Evolutionary conservation across 2,329 filamentous ascomycete genomes (phyloP).

Genomic region (Stemphylium lycopersici): DNA sequence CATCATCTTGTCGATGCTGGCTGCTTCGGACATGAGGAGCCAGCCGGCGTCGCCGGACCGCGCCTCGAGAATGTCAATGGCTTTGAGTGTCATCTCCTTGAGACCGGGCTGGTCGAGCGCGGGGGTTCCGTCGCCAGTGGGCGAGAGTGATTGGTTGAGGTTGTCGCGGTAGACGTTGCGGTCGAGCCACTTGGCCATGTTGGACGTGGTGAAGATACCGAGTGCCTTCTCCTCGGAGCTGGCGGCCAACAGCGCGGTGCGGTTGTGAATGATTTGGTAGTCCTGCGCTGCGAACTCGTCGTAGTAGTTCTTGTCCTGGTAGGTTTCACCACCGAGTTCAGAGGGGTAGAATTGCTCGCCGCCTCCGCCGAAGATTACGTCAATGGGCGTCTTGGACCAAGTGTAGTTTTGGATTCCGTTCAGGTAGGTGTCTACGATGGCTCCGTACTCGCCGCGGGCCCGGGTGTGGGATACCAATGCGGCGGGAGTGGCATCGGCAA

Average conservation of each 20-base stretch:
- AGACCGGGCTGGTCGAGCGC: constrained; percentile 80
- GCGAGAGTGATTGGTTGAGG: constrained; percentile 71
- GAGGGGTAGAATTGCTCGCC: constrained; percentile 75
- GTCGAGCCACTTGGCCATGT: constrained; percentile 85
- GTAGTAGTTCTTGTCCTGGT: constrained; percentile 74
- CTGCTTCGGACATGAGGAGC: constrained; percentile 87
- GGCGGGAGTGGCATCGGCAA: constrained; percentile 82
- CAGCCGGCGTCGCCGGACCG: constrained; percentile 72
- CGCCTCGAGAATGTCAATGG: constrained; percentile 76
- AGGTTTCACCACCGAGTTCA: constrained; percentile 64
- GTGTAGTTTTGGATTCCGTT: constrained; percentile 80
- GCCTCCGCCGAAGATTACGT: constrained; percentile 82
- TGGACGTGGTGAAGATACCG: constrained; percentile 76
- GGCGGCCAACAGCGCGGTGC: constrained; percentile 68
- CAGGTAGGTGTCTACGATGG: constrained; percentile 77
- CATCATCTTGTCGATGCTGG: constrained; percentile 90
- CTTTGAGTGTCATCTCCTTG: constrained; percentile 90
- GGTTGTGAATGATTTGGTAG: constrained; percentile 76
- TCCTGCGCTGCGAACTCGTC: constrained; percentile 72
- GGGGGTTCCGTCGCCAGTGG: constrained; percentile 66
- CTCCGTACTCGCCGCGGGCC: constrained; percentile 69
- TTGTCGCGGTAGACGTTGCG: constrained; percentile 79
- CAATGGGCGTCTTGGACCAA: constrained; percentile 74
- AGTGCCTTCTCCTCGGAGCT: constrained; percentile 68
- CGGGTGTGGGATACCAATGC: constrained; percentile 68